Base-by-base conservation (phyloP, 805 yeast genomes). In the Starmerella sp. region DNA sequence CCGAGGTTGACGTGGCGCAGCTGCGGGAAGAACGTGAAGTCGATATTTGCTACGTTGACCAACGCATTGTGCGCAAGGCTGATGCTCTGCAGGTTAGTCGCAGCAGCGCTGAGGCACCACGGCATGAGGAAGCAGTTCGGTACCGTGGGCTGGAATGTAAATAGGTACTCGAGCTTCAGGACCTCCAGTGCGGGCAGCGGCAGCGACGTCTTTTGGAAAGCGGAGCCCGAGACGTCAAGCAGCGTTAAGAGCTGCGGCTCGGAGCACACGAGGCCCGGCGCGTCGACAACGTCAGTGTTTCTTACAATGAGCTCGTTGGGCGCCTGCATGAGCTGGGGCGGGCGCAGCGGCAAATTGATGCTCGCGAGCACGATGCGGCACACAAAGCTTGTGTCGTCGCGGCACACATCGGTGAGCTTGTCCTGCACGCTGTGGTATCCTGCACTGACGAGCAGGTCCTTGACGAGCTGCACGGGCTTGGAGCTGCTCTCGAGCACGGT, bases 31-130 rank as follows among this genome's bases (percentile, higher is more conserved):
- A 65, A 74, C 69, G 35, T 81, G 72, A 58, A 86, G 73, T 54
- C 80, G 74, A 13, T 74, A 5, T 52, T 55, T 4, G 51, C 52
- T 11, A 90, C 69, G 6, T 67, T 66, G 1, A 76, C 74, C 55
- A 89, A 71, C 61, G 84, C 84, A 66, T 90, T 90, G 65, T 86
- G 82, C 56, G 86, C 87, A 65, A 91, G 66, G 65, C 87, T 85
- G 44, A 91, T 73, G 37, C 81, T 75, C 22, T 79, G 77, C 62
- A 91, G 74, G 50, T 79, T 77, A 36, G 78, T n/a, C 31, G 56
- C 49, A 30, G 57, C 31, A 7, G 13, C 14, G 7, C 43, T 9
- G 10, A 53, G 22, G 35, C 43, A 8, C 22, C 11, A 11, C 9
- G 42, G 37, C 11, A 37, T 17, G 14, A 47, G n/a, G 28, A 15